A percentile compares a stretch with the other conserved stretches of the same genome.
phyloP scores from a whole-genome alignment of 805 yeast genomes.

The Ogataea chonburiensis region DNA sequence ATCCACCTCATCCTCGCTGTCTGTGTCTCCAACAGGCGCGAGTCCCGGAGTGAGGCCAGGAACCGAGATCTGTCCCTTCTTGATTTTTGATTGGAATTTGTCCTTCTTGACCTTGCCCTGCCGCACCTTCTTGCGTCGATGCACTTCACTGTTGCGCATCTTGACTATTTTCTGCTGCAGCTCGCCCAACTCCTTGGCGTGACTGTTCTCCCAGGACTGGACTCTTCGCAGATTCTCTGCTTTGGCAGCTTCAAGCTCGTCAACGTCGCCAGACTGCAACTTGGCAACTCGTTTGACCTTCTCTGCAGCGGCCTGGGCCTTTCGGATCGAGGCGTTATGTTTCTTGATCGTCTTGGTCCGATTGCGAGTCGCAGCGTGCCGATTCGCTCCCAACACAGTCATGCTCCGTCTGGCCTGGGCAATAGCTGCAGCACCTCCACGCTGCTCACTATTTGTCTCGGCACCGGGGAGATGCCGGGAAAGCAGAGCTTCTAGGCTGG shows the following conservation, averaged over 20 bases:
- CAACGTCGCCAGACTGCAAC: constrained; percentile 25
- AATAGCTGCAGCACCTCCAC: constrained; percentile 29
- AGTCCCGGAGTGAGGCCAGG: constrained; percentile 82
- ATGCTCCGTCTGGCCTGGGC: constrained; percentile 22
- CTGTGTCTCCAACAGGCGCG: constrained; percentile 74
- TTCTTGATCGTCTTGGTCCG: constrained; percentile 10
- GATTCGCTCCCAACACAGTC: constrained; percentile 11
- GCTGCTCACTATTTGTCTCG: not conserved
- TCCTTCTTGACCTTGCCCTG: constrained; percentile 32
- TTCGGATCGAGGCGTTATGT: constrained; percentile 12
- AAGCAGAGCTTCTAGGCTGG: constrained; percentile 29
- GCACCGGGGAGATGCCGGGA: constrained; percentile 27
- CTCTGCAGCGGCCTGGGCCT: constrained; percentile 21
- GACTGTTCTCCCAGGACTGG: constrained; percentile 40
- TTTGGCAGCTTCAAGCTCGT: constrained; percentile 40
- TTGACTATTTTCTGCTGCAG: constrained; percentile 43
- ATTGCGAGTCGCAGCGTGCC: constrained; percentile 9
- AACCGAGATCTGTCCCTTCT: constrained; percentile 43
- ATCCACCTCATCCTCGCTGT: constrained; percentile 39
- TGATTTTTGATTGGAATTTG: constrained; percentile 40
- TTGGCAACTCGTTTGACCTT: constrained; percentile 24
- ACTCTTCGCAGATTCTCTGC: constrained; percentile 38
- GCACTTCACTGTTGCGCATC: constrained; percentile 44
- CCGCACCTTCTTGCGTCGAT: constrained; percentile 35
- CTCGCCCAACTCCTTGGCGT: constrained; percentile 40